A percentile compares a stretch with the other conserved stretches of the same genome.
These are phyloP conservation scores for Nymphaea thermarum DNA, from an alignment of 164 flowering plant genomes.

Conservation along the genomic window DNA sequence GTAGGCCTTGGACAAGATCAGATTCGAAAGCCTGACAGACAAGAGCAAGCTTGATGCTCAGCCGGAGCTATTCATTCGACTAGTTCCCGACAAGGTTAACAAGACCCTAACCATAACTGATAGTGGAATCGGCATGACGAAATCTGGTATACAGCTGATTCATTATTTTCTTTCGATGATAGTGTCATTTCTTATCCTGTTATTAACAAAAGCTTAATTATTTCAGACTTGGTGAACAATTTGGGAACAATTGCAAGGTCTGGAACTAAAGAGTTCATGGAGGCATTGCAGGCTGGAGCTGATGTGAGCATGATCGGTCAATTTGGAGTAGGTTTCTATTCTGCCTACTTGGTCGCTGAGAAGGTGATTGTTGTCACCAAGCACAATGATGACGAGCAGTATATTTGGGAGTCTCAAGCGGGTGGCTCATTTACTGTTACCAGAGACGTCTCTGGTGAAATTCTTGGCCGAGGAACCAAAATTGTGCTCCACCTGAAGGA, in stretches of 20 bases:
- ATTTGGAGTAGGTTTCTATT: constrained; percentile 44
- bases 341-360: constrained; percentile 47
- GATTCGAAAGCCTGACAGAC: constrained; percentile 34
- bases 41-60: constrained; percentile 34
- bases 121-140: constrained; percentile 26
- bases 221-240: constrained; percentile 44
- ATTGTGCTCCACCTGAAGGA: constrained; percentile 48
- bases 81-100: constrained; percentile 33
- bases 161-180: too few relatives aligned
- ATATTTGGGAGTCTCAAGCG: constrained; percentile 48
- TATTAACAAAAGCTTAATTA: neutral
- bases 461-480: constrained; percentile 42
- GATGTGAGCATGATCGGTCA: constrained; percentile 64
- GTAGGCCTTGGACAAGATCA: constrained; percentile 31
- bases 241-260: constrained; percentile 57
- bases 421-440: constrained; percentile 45
- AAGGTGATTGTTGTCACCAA: constrained; percentile 46
- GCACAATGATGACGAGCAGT: constrained; percentile 57
- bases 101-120: constrained; percentile 28
- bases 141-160: constrained; percentile 10
- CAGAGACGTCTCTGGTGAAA: constrained; percentile 31
- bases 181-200: too few relatives aligned
- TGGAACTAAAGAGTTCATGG: constrained; percentile 57
- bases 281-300: constrained; percentile 42
- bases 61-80: constrained; percentile 32